These are phyloP conservation scores for Hypocreales sp. DNA, from an alignment of 2,329 filamentous ascomycete genomes.

Conservation along the genomic window DNA sequence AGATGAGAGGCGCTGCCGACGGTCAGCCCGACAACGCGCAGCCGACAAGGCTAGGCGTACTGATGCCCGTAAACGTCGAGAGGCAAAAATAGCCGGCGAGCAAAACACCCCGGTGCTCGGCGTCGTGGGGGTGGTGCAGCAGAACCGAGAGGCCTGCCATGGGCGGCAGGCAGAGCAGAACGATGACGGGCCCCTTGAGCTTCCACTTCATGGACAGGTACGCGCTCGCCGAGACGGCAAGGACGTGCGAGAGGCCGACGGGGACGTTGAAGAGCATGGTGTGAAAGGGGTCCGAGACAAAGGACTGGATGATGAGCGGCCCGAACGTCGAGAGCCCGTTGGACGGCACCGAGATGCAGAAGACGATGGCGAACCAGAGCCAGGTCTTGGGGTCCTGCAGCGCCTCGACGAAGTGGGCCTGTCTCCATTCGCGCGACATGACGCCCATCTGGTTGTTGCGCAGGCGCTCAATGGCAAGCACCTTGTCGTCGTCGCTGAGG, in stretches of 20 bases:
- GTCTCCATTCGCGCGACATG: slow-evolving; percentile 34
- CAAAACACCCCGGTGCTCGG: slow-evolving; percentile 28
- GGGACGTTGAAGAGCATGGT: slow-evolving; percentile 47
- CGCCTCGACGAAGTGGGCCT: slow-evolving; percentile 35
- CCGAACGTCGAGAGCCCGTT: slow-evolving; percentile 44
- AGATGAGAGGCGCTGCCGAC: slow-evolving; percentile 35
- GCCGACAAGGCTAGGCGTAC: slow-evolving; percentile 8
- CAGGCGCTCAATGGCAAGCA: slow-evolving; percentile 37
- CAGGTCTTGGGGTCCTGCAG: slow-evolving; percentile 43
- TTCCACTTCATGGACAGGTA: slow-evolving; percentile 38
- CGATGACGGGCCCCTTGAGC: slow-evolving; percentile 39
- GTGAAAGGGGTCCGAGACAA: slow-evolving; percentile 39
- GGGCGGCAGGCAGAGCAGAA: slow-evolving; percentile 38
- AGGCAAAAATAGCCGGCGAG: slow-evolving; percentile 42
- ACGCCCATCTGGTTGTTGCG: slow-evolving; percentile 39
- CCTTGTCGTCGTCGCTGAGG: slow-evolving; percentile 32
- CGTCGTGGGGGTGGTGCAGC: slow-evolving; percentile 29
- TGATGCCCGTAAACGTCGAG: slow-evolving; percentile 35
- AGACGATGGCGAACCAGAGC: slow-evolving; percentile 39
- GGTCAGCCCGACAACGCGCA: slow-evolving; percentile 6
- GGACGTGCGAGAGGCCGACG: slow-evolving; percentile 42
- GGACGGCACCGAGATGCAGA: slow-evolving; percentile 39
- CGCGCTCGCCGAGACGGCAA: slow-evolving; percentile 41
- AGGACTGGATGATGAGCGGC: slow-evolving; percentile 41
- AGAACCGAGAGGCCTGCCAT: slow-evolving; percentile 41